Evolutionary conservation across 1,284 basidiomycete genomes (phyloP), one percentile per base, ranked within the genome.

Genomic region (Trametes hirsuta): DNA sequence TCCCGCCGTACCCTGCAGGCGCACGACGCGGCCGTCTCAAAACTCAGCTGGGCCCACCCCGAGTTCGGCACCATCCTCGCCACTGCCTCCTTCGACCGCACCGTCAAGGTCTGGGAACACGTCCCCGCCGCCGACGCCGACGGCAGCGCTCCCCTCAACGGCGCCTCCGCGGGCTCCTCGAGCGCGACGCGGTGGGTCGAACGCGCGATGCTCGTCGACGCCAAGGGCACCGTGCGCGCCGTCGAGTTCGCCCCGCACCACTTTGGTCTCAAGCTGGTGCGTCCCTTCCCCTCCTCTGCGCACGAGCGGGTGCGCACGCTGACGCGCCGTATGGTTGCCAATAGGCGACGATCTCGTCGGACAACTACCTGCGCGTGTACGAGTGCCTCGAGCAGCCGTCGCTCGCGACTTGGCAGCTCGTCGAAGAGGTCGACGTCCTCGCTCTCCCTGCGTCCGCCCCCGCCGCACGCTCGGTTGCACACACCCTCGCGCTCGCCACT

Each of bases 31-130:
- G 86, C 94, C 0, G 81, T 95, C 41, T 85, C 93, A 8, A 88
- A 85, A 72, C 69, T 96, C n/a, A 84, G 84, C 55, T 97, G 94
- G 89, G 92, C 93, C 2, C 93, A 95, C 70, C 94, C 95, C 6
- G 87, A 95, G 72, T 94, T 94, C 65, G 94, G 94, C 10, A 84
- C 86, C 1, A 83, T 97, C 55, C 79, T 97, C 55, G 93, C 93
- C 0, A 93, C 91, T 0, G 85, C 86, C 6, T 94, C 91, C 1
- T 94, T 94, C 69, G 95, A 97, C 75, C 84, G 94, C 15, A 92
- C 91, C 0, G 90, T 94, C 56, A 91, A 95, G 74, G 84, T 97
- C 18, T 97, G 94, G 94, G 93, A 95, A 72, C 90, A 93, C 68
- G 77, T 76, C 1, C 74, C 76, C 47, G 66, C 73, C n/a, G 61